Base-by-base conservation (phyloP, 2,329 filamentous ascomycete species). In the Phyllosticta ampelicida region DNA sequence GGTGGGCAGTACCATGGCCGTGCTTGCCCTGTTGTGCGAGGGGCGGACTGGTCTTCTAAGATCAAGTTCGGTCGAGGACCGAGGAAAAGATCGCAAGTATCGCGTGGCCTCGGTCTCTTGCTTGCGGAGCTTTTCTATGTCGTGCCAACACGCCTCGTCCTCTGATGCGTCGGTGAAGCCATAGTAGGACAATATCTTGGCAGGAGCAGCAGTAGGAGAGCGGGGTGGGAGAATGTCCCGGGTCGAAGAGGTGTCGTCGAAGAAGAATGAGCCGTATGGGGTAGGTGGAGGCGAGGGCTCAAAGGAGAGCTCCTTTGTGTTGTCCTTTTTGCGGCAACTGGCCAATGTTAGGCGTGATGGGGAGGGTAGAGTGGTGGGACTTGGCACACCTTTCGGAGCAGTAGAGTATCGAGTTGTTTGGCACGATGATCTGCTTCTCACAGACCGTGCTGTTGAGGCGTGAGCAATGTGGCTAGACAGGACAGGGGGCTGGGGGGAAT, bases 361-460 rank as follows among this genome's bases (percentile, higher is more conserved):
- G 23, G n/a, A 9, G 65, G 52, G 51, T 51, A 30, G 18, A 51
- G 50, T 52, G 11, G 16, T 3, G 13, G 3, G 44, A 29, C 36
- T 19, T 18, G 23, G 52, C 75, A 67, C 76, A 85, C 82, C 78
- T 78, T 74, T 85, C 81, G 55, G 81, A 85, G 73, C 83, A 86
- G 68, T 86, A 86, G 51, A 86, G 74, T 48, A 84, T 75, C 16
- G 76, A 77, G 66, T 81, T 80, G 68, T 79, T 78, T 16, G 83
- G 83, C 29, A 79, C 77, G 56, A 81, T 78, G 65, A 86, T 85
- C 71, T 85, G 82, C 68, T 78, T 83, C 69, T 86, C 83, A 70
- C 83, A 86, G 66, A 79, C 83, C 62, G 82, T 79, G 71, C 82
- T 85, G 66, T 44, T 36, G 29, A 28, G 9, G 13, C 56, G 61